phyloP scores from a whole-genome alignment of 73 alveolate genomes.

The Tetrahymena elliotti region DNA sequence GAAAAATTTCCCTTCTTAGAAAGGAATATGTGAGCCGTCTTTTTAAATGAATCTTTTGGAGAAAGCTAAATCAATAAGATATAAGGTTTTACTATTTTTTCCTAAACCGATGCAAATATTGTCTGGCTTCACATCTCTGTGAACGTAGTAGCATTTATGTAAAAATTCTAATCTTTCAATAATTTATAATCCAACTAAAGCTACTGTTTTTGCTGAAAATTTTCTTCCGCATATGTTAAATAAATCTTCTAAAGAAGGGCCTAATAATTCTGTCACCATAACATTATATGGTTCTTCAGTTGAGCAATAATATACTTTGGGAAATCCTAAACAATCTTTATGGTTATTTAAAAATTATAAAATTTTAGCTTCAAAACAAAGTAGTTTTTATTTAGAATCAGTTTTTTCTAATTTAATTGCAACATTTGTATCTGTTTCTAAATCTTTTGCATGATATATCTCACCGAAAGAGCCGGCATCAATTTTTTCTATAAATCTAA shows the following conservation, averaged over 20 bases:
- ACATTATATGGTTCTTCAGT: constrained; percentile 93
- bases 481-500: background rate
- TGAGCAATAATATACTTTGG: constrained; percentile 88
- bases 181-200: background rate
- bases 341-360: constrained; percentile 48
- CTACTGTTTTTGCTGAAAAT: constrained; percentile 15
- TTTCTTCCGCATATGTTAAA: constrained; percentile 78
- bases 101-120: constrained; percentile 76
- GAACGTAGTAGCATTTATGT: constrained; percentile 72
- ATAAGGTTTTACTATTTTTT: constrained; percentile 57
- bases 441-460: constrained; percentile 40
- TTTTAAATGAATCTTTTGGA: constrained; percentile 69
- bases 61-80: constrained; percentile 80
- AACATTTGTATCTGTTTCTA: constrained; percentile 53
- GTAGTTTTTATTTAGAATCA: constrained; percentile 28
- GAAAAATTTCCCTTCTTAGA: constrained; percentile 40
- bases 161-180: constrained; percentile 26
- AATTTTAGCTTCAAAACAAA: constrained; percentile 64
- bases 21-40: constrained; percentile 49
- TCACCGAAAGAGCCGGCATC: background rate
- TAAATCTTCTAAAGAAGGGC: constrained; percentile 92
- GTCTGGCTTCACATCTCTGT: constrained; percentile 86
- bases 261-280: constrained; percentile 93
- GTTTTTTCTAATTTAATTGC: constrained; percentile 69
- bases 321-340: constrained; percentile 60